Conservation (phyloP, 2,329 filamentous ascomycete species). For the Aulographum hederae region DNA sequence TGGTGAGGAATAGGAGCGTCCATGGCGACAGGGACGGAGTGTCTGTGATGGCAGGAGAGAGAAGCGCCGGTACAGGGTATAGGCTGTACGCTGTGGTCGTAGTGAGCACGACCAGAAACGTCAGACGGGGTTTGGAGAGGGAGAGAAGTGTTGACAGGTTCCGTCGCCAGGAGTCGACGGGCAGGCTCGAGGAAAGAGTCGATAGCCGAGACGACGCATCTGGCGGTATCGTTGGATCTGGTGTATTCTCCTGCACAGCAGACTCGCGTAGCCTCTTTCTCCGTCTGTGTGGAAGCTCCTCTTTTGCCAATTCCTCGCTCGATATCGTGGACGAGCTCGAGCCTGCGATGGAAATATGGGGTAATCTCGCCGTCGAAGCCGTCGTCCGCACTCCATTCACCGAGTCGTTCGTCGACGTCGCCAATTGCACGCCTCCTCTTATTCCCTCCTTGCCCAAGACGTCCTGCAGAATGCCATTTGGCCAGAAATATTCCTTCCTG, state of each 20-base stretch:
- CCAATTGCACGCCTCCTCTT: neutral
- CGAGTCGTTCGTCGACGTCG: neutral
- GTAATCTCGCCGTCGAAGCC: neutral
- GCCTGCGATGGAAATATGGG: neutral
- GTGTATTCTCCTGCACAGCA: conserved; percentile 5
- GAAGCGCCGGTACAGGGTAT: conserved; percentile 78
- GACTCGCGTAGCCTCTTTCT: conserved; percentile 7
- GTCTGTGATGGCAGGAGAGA: conserved; percentile 47
- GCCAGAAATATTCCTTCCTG: conserved; percentile 5
- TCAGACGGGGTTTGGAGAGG: conserved; percentile 87
- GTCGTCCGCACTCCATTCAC: conserved; percentile 1
- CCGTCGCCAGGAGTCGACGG: conserved; percentile 40
- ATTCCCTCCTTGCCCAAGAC: neutral
- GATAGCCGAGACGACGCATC: conserved; percentile 45
- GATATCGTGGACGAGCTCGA: too few relatives aligned
- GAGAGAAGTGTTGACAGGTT: conserved; percentile 67
- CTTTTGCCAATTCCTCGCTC: neutral
- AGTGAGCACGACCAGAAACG: conserved; percentile 76
- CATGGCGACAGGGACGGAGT: conserved; percentile 73
- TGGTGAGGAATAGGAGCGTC: conserved; percentile 81
- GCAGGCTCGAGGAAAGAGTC: conserved; percentile 35
- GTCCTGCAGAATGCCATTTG: conserved; percentile 4
- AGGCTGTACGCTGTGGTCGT: conserved; percentile 83
- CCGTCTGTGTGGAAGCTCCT: conserved; percentile 6
- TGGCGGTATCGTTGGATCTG: conserved; percentile 14